Percentiles rank a stretch among this genome's conserved stretches.
Conservation (phyloP, 495 filamentous ascomycete species). For the Penicillium verhagenii region DNA sequence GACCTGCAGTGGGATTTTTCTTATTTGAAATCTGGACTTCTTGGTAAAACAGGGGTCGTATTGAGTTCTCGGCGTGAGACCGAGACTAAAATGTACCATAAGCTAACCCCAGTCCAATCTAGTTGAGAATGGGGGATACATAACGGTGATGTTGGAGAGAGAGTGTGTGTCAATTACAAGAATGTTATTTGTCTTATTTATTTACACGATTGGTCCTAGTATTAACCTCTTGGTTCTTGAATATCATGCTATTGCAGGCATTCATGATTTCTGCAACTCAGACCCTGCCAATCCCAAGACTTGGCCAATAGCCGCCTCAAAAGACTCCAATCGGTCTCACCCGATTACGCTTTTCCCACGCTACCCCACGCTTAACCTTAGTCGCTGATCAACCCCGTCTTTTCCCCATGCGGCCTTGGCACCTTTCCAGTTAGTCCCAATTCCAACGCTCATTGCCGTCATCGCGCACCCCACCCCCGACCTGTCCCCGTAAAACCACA, state of each 20-base stretch:
- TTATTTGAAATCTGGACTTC: no score
- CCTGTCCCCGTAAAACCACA: constrained; percentile 3
- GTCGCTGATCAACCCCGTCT: constrained; percentile 9
- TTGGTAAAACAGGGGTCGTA: constrained; percentile 1
- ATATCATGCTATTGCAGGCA: no score
- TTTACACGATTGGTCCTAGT: no score
- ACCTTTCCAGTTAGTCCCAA: not conserved
- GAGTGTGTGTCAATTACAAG: no score
- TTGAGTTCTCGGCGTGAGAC: constrained; percentile 15
- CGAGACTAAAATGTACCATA: no score
- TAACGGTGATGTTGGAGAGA: no score
- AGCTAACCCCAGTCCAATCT: no score
- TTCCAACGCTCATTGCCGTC: constrained; percentile 15
- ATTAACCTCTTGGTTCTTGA: no score
- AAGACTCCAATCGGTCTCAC: constrained; percentile 5
- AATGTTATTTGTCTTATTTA: not conserved
- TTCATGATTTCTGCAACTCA: no score
- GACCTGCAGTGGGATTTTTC: constrained; percentile 3
- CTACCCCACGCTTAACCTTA: constrained; percentile 13
- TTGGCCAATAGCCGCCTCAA: constrained; percentile 10
- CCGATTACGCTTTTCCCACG: constrained; percentile 9
- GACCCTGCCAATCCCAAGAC: not conserved
- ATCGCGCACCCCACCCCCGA: constrained; percentile 1
- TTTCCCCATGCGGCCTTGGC: constrained; percentile 8
- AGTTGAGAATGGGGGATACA: no score